Evolutionary conservation across 1,139 yeast genomes (phyloP), one percentile per base, ranked within the genome.

Genomic region (Maudiozyma humilis): DNA sequence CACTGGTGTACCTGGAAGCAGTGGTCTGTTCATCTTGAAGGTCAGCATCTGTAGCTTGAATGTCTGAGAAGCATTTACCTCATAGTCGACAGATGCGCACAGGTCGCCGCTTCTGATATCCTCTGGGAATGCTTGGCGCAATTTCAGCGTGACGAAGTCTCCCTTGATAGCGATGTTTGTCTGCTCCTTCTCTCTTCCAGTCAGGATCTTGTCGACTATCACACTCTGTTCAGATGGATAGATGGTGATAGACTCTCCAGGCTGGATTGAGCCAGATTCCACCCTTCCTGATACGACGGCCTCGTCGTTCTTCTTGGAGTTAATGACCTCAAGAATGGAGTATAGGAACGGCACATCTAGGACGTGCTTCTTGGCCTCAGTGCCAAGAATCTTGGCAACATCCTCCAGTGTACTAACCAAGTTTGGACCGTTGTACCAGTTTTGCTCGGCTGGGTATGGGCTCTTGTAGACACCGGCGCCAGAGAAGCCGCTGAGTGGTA

Each of bases 401-500:
- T 49, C 43, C 47, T 69, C 86, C 43, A 89, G 68, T 42, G 74
- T 69, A 36, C 73, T 74, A 6, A 86, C 67, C 36, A 91, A 65
- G 0, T 88, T 76, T 1, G 78, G 78, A 1, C 91, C 89, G 5
- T 60, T 59, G 56, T 81, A 82, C 93, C 94, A 83, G n/a, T 54
- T 47, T 14, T 61, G 57, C 32, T 53, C 54, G 3, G 49, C 47
- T 15, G 62, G 60, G 36, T 57, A 60, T 48, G 53, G 62, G 52
- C 49, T 68, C 43, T 51, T 58, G 12, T 79, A 79, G 6, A 91
- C 88, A 60, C 91, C 91, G 43, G 75, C 79, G 20, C 99, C 98
- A 1, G 78, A 69, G 39, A 86, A 72, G 0, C 97, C 98, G 33
- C 95, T 82, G 38, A 86, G 77, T 10, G 99, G 98, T 3, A 91